Evolutionary conservation across 2,329 filamentous ascomycete species (phyloP).

Genomic region (Xylariaceae sp.): DNA sequence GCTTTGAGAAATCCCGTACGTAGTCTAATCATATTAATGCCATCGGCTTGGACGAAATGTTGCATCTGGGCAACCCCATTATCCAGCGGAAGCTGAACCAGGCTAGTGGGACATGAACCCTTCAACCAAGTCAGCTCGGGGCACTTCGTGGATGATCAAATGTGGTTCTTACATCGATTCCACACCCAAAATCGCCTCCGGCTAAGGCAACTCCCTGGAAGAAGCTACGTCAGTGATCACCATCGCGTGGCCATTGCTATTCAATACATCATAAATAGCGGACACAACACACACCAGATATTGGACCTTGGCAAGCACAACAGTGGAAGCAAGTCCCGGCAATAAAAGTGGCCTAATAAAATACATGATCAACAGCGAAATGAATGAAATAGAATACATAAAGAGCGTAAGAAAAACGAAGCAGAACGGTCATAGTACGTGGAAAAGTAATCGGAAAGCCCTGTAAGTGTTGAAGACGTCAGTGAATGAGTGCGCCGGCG

Average conservation of each 20-base stretch:
- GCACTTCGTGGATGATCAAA: neutral
- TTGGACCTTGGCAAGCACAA: slow-evolving; percentile 33
- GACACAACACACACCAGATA: slow-evolving; percentile 30
- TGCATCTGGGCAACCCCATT: slow-evolving; percentile 54
- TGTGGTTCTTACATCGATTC: slow-evolving; percentile 43
- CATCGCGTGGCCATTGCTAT: neutral
- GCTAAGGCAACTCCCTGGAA: slow-evolving; percentile 47
- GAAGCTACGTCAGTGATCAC: slow-evolving; percentile 9
- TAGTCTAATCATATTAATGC: slow-evolving; percentile 60
- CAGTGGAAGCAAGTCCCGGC: slow-evolving; percentile 21
- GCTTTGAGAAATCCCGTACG: slow-evolving; percentile 36
- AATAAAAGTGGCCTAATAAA: slow-evolving; percentile 24
- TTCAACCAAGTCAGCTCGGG: slow-evolving; percentile 17
- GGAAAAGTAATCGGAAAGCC: neutral
- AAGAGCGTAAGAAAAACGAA: slow-evolving; percentile 3
- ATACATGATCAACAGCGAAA: slow-evolving; percentile 33
- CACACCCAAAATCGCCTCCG: slow-evolving; percentile 52
- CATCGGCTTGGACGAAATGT: slow-evolving; percentile 57
- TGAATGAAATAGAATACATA: slow-evolving; percentile 10
- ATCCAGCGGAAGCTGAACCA: slow-evolving; percentile 40
- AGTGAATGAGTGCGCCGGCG: slow-evolving; percentile 5
- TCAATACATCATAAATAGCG: neutral
- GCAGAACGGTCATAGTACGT: slow-evolving; percentile 4
- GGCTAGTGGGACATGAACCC: slow-evolving; percentile 43
- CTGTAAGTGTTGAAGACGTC: neutral